Evolutionary conservation across 1,139 yeast species (phyloP).

Genomic region (Geotrichum carabidarum): DNA sequence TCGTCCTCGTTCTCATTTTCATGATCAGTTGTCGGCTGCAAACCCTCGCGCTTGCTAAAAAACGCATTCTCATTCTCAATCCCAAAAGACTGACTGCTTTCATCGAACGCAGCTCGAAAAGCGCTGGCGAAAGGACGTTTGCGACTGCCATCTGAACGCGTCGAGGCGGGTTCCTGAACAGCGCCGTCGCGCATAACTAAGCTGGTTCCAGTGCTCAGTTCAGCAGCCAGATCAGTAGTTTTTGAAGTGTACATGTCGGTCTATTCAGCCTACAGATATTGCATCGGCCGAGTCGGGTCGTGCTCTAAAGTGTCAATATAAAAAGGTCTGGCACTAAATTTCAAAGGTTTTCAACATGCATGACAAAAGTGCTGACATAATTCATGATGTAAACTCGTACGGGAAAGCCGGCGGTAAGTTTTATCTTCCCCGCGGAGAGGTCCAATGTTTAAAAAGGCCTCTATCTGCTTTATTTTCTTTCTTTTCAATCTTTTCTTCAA

Average conservation of each 20-base stretch:
- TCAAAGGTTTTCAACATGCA: no score
- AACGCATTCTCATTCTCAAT: no score
- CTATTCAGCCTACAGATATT: no score
- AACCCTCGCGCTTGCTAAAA: no score
- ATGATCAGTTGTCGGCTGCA: background rate
- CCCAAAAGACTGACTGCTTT: background rate
- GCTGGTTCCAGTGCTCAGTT: background rate
- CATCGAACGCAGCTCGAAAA: conserved; percentile 4
- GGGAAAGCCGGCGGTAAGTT: background rate
- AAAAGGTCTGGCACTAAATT: no score
- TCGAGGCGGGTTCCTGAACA: no score
- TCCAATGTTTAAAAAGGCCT: background rate
- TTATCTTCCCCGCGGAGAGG: background rate
- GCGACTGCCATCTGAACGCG: background rate
- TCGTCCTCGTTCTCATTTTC: background rate
- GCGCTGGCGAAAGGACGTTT: conserved; percentile 6
- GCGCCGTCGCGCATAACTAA: background rate
- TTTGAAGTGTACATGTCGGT: no score
- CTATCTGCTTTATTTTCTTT: background rate
- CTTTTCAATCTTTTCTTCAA: background rate
- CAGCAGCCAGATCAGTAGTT: no score
- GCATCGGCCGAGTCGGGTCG: no score
- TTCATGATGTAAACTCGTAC: no score
- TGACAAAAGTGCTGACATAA: no score
- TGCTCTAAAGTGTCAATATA: no score